Percentiles rank a stretch among this genome's conserved stretches.
phyloP scores from a whole-genome alignment of 2,329 filamentous ascomycete genomes.

The Arthrobotrys conoides region DNA sequence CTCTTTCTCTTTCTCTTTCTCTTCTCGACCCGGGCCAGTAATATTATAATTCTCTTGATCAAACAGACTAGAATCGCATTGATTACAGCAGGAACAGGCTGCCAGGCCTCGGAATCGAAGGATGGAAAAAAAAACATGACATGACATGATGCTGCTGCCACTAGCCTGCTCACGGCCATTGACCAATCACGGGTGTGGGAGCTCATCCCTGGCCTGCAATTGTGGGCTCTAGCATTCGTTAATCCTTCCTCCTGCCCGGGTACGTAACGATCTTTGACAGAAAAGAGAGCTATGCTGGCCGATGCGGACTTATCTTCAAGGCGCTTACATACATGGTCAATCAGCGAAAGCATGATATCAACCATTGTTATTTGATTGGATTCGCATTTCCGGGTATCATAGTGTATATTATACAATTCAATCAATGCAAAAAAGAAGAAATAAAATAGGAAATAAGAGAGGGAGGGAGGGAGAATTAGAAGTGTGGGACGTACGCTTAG shows the following conservation, averaged over 20 bases:
- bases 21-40: not conserved
- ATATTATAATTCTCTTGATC: not conserved
- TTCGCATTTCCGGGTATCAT: conserved; percentile 29
- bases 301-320: conserved; percentile 23
- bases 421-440: not conserved
- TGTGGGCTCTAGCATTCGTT: conserved; percentile 33
- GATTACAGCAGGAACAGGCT: conserved; percentile 50
- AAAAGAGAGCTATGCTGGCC: conserved; percentile 6
- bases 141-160: conserved; percentile 59
- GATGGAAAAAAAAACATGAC: conserved; percentile 44
- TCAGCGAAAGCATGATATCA: not conserved
- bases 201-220: conserved; percentile 32
- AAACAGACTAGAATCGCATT: conserved; percentile 6
- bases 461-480: too few relatives aligned
- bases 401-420: not conserved
- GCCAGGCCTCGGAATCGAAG: conserved; percentile 29
- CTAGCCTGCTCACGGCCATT: conserved; percentile 35
- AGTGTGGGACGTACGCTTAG: not conserved
- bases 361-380: not conserved
- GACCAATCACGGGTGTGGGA: conserved; percentile 49
- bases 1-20: not conserved
- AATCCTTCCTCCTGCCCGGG: conserved; percentile 26
- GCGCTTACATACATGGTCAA: conserved; percentile 20
- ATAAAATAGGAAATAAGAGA: not conserved
- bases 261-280: not conserved